Base-by-base conservation (phyloP, 2,329 filamentous ascomycete genomes). In the Verruconis gallopava region DNA sequence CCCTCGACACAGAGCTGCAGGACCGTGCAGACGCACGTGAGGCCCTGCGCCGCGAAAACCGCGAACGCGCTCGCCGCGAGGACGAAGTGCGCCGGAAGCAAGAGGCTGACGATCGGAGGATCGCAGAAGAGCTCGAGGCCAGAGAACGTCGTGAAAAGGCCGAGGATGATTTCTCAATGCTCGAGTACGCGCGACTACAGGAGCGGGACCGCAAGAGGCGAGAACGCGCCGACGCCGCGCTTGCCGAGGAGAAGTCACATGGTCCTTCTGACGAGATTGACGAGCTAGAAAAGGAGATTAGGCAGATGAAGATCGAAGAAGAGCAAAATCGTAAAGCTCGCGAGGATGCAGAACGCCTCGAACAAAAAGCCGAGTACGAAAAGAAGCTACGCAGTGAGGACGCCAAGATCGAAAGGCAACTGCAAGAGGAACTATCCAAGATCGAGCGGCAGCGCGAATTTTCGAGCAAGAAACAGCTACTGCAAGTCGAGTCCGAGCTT, bases 1-100 rank as follows among this genome's bases (percentile, higher is more conserved):
- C n/a, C n/a, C n/a, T n/a, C n/a, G 25, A 30, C 25, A 38, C 15
- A 12, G 42, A 44, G 28, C 21, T 43, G 4, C 21, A 21, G 12
- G 41, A 38, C 25, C 42, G 42, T 18, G 36, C 42, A 9, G 34
- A 44, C 19, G 42, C 42, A 21, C 21, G 42, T 22, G 42, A 44
- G 9, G 37, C 38, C 13, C 25, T 44, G 18, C 36, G 37, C 40
- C 28, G 37, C 20, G 21, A 44, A 30, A 39, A 44, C 17, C 42
- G 42, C 12, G 42, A 44, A 6, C n/a, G 25, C 12, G 11, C 19
- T 5, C 20, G 37, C 19, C 15, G 21, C 17, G 13, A 32, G 17
- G 38, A 37, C 11, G 38, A 40, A n/a, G 5, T 15, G 9, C 21
- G 25, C 9, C 9, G 25, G 25, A 12, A 40, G 25, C 22, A 21